phyloP scores from a whole-genome alignment of 331 rosid species.

The Rhamnella rubrinervis region DNA sequence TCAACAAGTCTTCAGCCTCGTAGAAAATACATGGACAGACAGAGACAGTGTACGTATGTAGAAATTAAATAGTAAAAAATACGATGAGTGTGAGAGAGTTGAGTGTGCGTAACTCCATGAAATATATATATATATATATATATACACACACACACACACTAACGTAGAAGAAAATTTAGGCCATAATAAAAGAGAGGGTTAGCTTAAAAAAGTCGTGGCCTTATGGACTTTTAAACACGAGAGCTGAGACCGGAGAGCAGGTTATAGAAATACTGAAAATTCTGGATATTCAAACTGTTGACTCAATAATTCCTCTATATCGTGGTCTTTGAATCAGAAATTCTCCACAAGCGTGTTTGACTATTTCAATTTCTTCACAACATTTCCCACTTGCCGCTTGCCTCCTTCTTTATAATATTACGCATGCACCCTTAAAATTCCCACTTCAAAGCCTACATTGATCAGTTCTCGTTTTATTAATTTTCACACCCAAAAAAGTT shows the following conservation, averaged over 20 bases:
- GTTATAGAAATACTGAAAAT: constrained; percentile 20
- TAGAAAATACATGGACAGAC: no score
- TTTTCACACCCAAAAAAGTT: neutral
- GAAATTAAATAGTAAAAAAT: no score
- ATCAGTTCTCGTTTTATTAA: no score
- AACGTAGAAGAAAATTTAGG: no score
- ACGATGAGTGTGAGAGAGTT: no score
- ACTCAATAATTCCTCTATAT: constrained; percentile 5
- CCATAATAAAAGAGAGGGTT: no score
- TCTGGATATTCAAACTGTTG: constrained; percentile 18
- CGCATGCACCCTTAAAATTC: neutral
- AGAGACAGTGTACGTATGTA: no score
- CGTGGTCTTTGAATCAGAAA: constrained; percentile 33
- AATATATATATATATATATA: no score
- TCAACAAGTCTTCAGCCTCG: no score
- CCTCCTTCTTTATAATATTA: neutral
- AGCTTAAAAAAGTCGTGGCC: neutral
- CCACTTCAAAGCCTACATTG: no score
- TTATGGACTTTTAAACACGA: neutral
- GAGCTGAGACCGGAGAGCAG: neutral
- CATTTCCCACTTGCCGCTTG: no score
- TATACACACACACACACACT: no score
- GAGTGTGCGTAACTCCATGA: neutral
- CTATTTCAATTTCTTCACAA: neutral
- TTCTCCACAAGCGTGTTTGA: constrained; percentile 36